Conservation (phyloP, 768 basidiomycete species). For the Phaffia tasmanica region DNA sequence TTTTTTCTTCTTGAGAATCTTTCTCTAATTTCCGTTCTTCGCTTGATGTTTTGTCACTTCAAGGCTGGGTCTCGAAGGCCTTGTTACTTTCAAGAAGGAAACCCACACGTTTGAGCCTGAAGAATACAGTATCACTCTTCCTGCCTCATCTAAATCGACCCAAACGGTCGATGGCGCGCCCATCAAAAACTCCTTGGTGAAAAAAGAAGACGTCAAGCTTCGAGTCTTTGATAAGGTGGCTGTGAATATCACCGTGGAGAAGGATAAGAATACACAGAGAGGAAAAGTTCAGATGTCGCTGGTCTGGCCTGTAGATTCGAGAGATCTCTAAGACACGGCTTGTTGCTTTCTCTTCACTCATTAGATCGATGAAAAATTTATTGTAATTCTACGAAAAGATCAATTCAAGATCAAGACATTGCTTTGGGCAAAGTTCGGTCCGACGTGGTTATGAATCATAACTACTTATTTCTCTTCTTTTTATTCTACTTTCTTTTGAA, state of each 20-base stretch:
- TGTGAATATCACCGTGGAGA: constrained; percentile 85
- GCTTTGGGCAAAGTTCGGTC: no score
- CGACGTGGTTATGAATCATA: no score
- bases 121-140: constrained; percentile 69
- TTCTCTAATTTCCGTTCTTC: not conserved
- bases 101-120: constrained; percentile 84
- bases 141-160: constrained; percentile 33
- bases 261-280: constrained; percentile 84
- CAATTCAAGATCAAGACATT: no score
- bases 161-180: constrained; percentile 26
- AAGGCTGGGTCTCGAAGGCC: constrained; percentile 85
- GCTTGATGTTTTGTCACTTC: constrained; percentile 2
- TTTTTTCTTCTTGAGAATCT: not conserved
- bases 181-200: constrained; percentile 27
- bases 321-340: constrained; percentile 5
- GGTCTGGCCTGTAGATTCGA: constrained; percentile 14
- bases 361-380: no score
- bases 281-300: constrained; percentile 57
- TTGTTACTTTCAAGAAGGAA: constrained; percentile 77
- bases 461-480: no score
- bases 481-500: no score
- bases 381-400: no score
- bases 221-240: constrained; percentile 87
- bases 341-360: not conserved
- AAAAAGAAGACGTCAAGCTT: constrained; percentile 46